Base-by-base conservation (phyloP, 2,329 filamentous ascomycete species). In the Diaporthe eres region DNA sequence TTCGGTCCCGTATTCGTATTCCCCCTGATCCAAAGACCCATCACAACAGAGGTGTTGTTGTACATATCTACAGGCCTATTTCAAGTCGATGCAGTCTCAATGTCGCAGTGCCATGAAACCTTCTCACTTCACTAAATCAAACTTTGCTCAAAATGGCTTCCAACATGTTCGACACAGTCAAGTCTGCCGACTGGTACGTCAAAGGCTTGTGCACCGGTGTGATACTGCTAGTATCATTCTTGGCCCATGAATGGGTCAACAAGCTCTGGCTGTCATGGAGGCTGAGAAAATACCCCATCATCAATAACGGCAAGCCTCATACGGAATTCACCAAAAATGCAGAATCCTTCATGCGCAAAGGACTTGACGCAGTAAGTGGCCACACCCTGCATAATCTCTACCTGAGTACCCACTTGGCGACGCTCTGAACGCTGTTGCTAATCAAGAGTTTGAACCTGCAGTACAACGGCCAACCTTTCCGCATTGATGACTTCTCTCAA, bases 401-500 rank as follows among this genome's bases (percentile, higher is more conserved):
- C 37, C 37, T 15, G 19, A 47, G 8, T 17, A n/a, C 15, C 13
- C 42, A 28, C 39, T 28, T 28, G 9, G 39, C 12, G 37, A 28
- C 44, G 61, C 22, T 65, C n/a, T 47, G 42, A 3, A 28, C 5
- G 61, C 25, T n/a, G n/a, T 39, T 37, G 28, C 67, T 31, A 55
- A 55, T 13, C 51, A 28, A 6, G 15, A 55, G 5, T 31, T 31
- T 17, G 2, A 22, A 19, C 47, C 13, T n/a, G 25, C 34, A 72
- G 71, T 72, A 15, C 44, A 55, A 72, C 22, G 71, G 31, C n/a
- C 44, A 39, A 3, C 31, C 44, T 13, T 72, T 63, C 71, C 71
- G 57, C n/a, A 28, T 72, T 28, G 61, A 63, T 31, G 57, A 72
- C n/a, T 72, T 72, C 31, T 47, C 71, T 3, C 71, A 72, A 37